Percentiles rank a stretch among this genome's conserved stretches.
Evolutionary conservation across 2,329 filamentous ascomycete genomes (phyloP).

Genomic region (Aspergillus udagawae): DNA sequence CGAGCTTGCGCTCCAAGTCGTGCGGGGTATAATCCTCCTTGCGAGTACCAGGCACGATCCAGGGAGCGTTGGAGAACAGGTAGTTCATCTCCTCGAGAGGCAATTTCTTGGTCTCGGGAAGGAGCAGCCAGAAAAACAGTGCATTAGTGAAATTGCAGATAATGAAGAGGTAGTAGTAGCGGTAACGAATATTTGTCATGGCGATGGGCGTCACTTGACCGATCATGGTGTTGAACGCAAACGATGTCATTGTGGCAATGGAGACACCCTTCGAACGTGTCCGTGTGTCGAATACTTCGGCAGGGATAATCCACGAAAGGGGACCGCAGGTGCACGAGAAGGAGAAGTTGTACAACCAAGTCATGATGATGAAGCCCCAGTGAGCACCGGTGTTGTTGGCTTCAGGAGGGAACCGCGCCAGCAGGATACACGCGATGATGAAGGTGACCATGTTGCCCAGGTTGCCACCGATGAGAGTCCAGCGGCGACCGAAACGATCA

Average conservation of each 20-base stretch:
- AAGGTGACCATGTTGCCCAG: slow-evolving; percentile 68
- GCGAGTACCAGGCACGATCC: slow-evolving; percentile 58
- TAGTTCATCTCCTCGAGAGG: slow-evolving; percentile 66
- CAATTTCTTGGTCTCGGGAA: slow-evolving; percentile 63
- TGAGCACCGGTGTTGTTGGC: slow-evolving; percentile 35
- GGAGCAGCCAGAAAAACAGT: slow-evolving; percentile 62
- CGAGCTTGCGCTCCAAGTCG: slow-evolving; percentile 58
- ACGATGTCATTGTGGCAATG: slow-evolving; percentile 68
- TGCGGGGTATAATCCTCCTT: slow-evolving; percentile 50
- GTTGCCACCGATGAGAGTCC: slow-evolving; percentile 69
- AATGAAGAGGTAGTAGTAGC: slow-evolving; percentile 59
- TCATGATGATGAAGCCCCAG: slow-evolving; percentile 65
- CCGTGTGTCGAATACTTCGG: slow-evolving; percentile 73
- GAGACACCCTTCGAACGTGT: slow-evolving; percentile 72
- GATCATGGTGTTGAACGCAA: slow-evolving; percentile 75
- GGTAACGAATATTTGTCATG: slow-evolving; percentile 52
- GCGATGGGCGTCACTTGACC: slow-evolving; percentile 64
- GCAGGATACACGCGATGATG: slow-evolving; percentile 59
- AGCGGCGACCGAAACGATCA: slow-evolving; percentile 66
- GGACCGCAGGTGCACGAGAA: slow-evolving; percentile 70
- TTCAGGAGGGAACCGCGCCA: slow-evolving; percentile 60
- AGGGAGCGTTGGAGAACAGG: slow-evolving; percentile 61
- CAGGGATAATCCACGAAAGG: slow-evolving; percentile 55
- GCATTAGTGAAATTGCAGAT: slow-evolving; percentile 67
- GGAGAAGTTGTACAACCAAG: slow-evolving; percentile 77